These are phyloP conservation scores for Pichia inconspicua DNA, from an alignment of 1,139 yeast genomes.

Conservation along the genomic window DNA sequence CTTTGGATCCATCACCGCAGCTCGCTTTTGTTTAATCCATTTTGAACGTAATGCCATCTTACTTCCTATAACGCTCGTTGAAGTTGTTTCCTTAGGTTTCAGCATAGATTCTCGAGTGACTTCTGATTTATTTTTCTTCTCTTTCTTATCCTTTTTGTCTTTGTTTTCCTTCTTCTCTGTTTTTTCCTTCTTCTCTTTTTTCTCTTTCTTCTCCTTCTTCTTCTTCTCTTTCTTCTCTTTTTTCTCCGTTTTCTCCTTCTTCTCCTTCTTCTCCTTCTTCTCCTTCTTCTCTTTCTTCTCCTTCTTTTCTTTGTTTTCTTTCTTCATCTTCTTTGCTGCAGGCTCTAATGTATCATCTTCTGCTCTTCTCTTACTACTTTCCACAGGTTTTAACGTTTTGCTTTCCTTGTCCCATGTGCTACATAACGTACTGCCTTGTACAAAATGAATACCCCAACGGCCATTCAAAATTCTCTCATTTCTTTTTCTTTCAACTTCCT, in stretches of 20 bases:
- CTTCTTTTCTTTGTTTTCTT: slow-evolving; percentile 26
- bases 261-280: slow-evolving; percentile 25
- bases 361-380: slow-evolving; percentile 15
- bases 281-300: slow-evolving; percentile 30
- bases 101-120: slow-evolving; percentile 36
- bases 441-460: slow-evolving; percentile 80
- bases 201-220: slow-evolving; percentile 27
- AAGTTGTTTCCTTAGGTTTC: slow-evolving; percentile 30
- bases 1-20: slow-evolving; percentile 82
- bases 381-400: slow-evolving; percentile 30
- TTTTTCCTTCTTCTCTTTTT: slow-evolving; percentile 27
- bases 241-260: slow-evolving; percentile 26
- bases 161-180: slow-evolving; percentile 26
- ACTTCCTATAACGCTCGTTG: slow-evolving; percentile 40
- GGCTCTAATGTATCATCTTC: slow-evolving; percentile 23
- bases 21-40: slow-evolving; percentile 83
- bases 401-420: slow-evolving; percentile 79
- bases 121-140: slow-evolving; percentile 23
- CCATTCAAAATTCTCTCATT: slow-evolving; percentile 64
- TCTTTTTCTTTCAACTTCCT: slow-evolving; percentile 59
- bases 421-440: slow-evolving; percentile 71
- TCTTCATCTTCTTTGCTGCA: slow-evolving; percentile 21
- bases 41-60: slow-evolving; percentile 74
- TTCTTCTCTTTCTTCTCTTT: slow-evolving; percentile 24
- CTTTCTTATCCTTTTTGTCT: slow-evolving; percentile 27